phyloP scores from a whole-genome alignment of 2,329 filamentous ascomycete species.

The Gaeumannomyces tritici region DNA sequence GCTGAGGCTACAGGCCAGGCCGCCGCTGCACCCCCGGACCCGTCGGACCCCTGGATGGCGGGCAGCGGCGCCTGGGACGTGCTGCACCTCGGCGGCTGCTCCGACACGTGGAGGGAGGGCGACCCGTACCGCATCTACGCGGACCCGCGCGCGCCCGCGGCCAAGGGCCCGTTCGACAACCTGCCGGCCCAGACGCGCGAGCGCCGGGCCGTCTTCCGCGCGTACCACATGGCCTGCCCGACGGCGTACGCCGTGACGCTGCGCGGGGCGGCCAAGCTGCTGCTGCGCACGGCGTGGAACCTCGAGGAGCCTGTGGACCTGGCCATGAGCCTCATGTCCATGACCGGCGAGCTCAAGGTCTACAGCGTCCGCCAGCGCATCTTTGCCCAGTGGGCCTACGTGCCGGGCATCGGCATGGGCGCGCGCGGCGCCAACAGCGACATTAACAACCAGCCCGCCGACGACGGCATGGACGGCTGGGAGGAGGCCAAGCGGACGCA shows the following conservation, averaged over 20 bases:
- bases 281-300: conserved; percentile 12
- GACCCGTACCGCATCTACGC: conserved; percentile 8
- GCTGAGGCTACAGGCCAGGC: conserved; percentile 7
- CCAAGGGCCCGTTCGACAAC: conserved; percentile 7
- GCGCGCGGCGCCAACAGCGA: conserved; percentile 15
- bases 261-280: conserved; percentile 17
- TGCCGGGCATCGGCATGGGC: conserved; percentile 46
- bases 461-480: conserved; percentile 24
- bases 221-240: conserved; percentile 15
- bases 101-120: conserved; percentile 9
- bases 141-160: conserved; percentile 8
- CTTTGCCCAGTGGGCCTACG: conserved; percentile 37
- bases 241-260: conserved; percentile 18
- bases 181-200: conserved; percentile 9
- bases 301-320: conserved; percentile 17
- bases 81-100: conserved; percentile 15
- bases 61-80: conserved; percentile 13
- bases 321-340: conserved; percentile 14
- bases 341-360: conserved; percentile 10
- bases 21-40: neutral
- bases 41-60: conserved; percentile 13
- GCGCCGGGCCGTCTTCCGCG: conserved; percentile 14
- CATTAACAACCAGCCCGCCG: conserved; percentile 19
- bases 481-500: neutral
- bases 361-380: conserved; percentile 17